Conservation (phyloP, 2,329 filamentous ascomycete species). For the Endoconidiophora polonica region DNA sequence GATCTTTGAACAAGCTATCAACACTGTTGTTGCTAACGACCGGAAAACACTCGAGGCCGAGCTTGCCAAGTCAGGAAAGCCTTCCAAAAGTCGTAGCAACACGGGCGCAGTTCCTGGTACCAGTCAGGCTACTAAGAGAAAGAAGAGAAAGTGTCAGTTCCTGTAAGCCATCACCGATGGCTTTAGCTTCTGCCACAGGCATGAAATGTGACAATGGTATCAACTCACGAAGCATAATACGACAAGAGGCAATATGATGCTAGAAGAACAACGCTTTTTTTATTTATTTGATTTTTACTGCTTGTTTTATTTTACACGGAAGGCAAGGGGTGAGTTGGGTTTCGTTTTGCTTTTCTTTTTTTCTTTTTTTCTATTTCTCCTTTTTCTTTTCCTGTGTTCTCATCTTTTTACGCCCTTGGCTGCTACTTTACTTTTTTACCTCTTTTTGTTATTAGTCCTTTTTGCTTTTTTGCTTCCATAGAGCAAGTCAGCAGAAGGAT, state of each 20-base stretch:
- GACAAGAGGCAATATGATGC: too few relatives aligned
- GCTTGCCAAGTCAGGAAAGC: slow-evolving; percentile 23
- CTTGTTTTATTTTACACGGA: slow-evolving; percentile 2
- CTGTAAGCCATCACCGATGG: slow-evolving; percentile 35
- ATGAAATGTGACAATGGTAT: not conserved
- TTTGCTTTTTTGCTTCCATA: too few relatives aligned
- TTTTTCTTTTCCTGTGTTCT: not conserved
- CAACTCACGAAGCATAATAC: slow-evolving; percentile 5
- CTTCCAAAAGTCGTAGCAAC: slow-evolving; percentile 20
- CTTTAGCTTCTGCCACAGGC: not conserved
- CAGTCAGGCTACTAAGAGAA: slow-evolving; percentile 43
- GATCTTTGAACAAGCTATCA: slow-evolving; percentile 83
- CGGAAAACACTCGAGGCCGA: slow-evolving; percentile 42
- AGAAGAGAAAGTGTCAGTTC: slow-evolving; percentile 70
- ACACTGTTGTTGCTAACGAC: slow-evolving; percentile 74
- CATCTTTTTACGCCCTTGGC: too few relatives aligned
- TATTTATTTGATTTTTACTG: slow-evolving; percentile 17
- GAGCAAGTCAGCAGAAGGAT: too few relatives aligned
- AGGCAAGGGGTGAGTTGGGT: slow-evolving; percentile 14
- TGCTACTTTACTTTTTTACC: slow-evolving; percentile 7
- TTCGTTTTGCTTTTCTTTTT: slow-evolving; percentile 14
- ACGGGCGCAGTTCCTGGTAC: slow-evolving; percentile 24
- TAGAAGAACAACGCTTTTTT: slow-evolving; percentile 13
- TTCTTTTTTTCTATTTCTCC: slow-evolving; percentile 9
- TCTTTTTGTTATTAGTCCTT: not conserved